These are phyloP conservation scores for Phytophthora colocasiae DNA, from an alignment of 352 stramenopile species.

Conservation along the genomic window DNA sequence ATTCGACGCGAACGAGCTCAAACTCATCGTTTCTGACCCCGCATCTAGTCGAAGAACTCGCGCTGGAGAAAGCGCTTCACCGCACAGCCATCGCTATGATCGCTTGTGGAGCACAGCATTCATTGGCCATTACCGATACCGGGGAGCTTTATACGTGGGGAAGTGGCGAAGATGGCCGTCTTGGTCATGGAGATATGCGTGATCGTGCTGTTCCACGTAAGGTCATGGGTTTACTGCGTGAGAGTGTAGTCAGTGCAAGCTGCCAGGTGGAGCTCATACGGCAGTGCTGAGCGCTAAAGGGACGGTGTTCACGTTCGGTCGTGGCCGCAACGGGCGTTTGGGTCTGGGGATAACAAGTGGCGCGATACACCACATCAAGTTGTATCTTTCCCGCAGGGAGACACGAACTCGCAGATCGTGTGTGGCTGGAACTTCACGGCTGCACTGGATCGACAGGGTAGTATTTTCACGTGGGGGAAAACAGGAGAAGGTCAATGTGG, in stretches of 20 bases:
- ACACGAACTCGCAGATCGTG: constrained; percentile 50
- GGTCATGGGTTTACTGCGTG: constrained; percentile 77
- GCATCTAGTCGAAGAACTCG: constrained; percentile 80
- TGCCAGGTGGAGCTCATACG: constrained; percentile 83
- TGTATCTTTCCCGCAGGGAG: constrained; percentile 46
- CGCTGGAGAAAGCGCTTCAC: constrained; percentile 81
- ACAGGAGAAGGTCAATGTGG: constrained; percentile 89
- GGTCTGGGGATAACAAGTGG: constrained; percentile 81
- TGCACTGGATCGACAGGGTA: constrained; percentile 53
- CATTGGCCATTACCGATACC: constrained; percentile 67
- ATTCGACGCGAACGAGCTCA: constrained; percentile 15
- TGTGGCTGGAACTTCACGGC: constrained; percentile 89
- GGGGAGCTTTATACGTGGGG: constrained; percentile 87
- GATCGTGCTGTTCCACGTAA: constrained; percentile 79
- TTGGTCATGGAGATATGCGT: constrained; percentile 85
- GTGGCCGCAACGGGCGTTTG: constrained; percentile 75
- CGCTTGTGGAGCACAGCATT: constrained; percentile 80
- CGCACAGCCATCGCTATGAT: constrained; percentile 65
- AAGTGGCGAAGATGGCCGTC: constrained; percentile 79
- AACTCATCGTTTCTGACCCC: constrained; percentile 57
- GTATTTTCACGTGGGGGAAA: constrained; percentile 88
- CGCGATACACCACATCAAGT: constrained; percentile 72
- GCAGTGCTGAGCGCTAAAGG: constrained; percentile 69
- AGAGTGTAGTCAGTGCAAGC: constrained; percentile 72
- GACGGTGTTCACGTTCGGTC: constrained; percentile 77